Conservation (phyloP, 2,329 filamentous ascomycete species). For the Ophiostoma quercus region DNA sequence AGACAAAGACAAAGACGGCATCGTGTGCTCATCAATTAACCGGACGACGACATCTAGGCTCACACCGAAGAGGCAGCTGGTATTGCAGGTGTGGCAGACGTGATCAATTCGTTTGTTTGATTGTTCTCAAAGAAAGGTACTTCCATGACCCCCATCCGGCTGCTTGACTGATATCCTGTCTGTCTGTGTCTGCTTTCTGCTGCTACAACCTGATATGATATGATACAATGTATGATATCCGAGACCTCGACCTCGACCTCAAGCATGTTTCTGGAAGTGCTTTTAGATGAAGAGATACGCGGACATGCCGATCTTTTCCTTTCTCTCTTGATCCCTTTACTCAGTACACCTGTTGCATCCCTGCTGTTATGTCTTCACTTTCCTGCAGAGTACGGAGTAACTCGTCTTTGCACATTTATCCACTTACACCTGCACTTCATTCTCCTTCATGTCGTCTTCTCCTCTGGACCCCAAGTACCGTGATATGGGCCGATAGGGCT, state of each 20-base stretch:
- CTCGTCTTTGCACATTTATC: no score
- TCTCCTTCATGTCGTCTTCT: not conserved
- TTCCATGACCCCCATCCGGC: not conserved
- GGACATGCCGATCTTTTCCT: not conserved
- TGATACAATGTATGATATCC: not conserved
- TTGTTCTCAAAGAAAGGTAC: not conserved
- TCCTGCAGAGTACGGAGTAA: no score
- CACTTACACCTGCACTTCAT: not conserved
- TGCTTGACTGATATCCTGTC: not conserved
- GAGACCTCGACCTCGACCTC: not conserved
- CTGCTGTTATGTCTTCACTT: not conserved
- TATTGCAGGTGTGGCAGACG: not conserved
- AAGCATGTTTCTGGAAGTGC: not conserved
- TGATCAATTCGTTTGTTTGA: no score
- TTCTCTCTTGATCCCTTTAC: not conserved
- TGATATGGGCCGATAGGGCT: constrained; percentile 13
- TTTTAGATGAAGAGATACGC: not conserved
- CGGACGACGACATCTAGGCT: not conserved
- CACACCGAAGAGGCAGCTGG: not conserved
- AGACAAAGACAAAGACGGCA: not conserved
- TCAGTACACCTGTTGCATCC: no score
- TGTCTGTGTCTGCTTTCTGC: not conserved
- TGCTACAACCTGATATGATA: not conserved
- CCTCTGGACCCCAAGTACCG: constrained; percentile 6
- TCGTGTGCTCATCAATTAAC: not conserved